Evolutionary conservation across 305 asterid genomes (phyloP).

Genomic region (Rubia peregrina): DNA sequence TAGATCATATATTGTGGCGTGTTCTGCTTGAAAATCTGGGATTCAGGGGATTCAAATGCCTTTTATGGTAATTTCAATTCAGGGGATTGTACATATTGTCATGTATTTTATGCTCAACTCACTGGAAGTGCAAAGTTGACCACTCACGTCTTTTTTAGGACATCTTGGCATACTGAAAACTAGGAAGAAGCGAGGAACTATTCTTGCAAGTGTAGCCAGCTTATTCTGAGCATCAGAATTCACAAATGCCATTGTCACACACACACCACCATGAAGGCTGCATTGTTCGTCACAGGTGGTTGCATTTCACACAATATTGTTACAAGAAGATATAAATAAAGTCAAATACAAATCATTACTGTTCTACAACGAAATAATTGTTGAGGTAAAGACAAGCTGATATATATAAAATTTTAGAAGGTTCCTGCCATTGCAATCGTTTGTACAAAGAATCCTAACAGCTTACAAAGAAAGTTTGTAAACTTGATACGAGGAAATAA

Average conservation of each 20-base stretch:
- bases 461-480: conserved; percentile 46
- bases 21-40: no score
- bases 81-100: no score
- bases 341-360: neutral
- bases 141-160: conserved; percentile 57
- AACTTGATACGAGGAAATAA: conserved; percentile 49
- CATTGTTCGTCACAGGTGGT: conserved; percentile 94
- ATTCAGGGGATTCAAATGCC: no score
- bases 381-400: conserved; percentile 35
- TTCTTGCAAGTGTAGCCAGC: conserved; percentile 99
- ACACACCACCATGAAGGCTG: conserved; percentile 98
- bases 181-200: conserved; percentile 76
- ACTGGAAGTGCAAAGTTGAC: conserved; percentile 94
- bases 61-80: no score
- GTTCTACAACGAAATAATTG: neutral
- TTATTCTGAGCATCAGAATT: conserved; percentile 95
- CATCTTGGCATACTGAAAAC: conserved; percentile 80
- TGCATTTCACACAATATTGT: conserved; percentile 25
- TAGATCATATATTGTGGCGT: no score
- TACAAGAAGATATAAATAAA: neutral
- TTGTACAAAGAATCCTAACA: neutral
- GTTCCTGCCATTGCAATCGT: neutral
- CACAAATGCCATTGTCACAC: conserved; percentile 94
- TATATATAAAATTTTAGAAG: neutral
- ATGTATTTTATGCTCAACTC: conserved; percentile 44